Evolutionary conservation across 305 asterid species (phyloP), one percentile per base, ranked within the genome.

Genomic region (Lippia alba): DNA sequence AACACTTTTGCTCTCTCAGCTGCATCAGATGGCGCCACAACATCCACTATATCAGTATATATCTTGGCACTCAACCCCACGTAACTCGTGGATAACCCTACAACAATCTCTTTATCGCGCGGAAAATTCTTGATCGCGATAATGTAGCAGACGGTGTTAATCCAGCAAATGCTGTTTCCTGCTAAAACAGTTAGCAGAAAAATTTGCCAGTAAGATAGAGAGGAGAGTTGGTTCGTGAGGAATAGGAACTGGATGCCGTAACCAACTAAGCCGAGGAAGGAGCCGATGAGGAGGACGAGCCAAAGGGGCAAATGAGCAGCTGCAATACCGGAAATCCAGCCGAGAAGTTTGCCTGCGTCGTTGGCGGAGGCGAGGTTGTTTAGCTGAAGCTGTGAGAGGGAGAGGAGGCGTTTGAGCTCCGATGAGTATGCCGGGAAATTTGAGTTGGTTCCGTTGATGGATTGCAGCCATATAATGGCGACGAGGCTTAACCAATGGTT

Each of bases 331-430:
- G 97, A 84, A 48, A 89, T 62, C 89, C 91, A 90, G 39, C 97
- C 98, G 14, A 92, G 67, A 17, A 92, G 78, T 54, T 92, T 92
- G 16, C 97, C 98, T 17, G 96, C 96, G 59, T 92, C 98, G 5
- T 89, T 84, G 55, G 97, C 98, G 14, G 87, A 82, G 10, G 98
- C 97, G 6, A 92, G 85, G 32, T 90, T 87, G 74, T 90, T 92
- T 69, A 92, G 96, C 19, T 84, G 81, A 2, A 87, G 70, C 61
- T 92, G 95, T 0, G 98, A 84, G 4, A 86, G 36, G 41, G 90
- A 83, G 45, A 92, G 87, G 0, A 84, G 76, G 0, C 71, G 75
- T 69, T 92, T 92, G 19, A 92, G 85, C 66, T 89, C 85, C 0
- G 97, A 85, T 0, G 94, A 91, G 76, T 89, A 91, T 0, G 92